Percentiles rank a stretch among this genome's conserved stretches.
Evolutionary conservation across 225 moss, liverwort and hornwort genomes (phyloP).

Genomic region (Pseudisothecium myosuroides): DNA sequence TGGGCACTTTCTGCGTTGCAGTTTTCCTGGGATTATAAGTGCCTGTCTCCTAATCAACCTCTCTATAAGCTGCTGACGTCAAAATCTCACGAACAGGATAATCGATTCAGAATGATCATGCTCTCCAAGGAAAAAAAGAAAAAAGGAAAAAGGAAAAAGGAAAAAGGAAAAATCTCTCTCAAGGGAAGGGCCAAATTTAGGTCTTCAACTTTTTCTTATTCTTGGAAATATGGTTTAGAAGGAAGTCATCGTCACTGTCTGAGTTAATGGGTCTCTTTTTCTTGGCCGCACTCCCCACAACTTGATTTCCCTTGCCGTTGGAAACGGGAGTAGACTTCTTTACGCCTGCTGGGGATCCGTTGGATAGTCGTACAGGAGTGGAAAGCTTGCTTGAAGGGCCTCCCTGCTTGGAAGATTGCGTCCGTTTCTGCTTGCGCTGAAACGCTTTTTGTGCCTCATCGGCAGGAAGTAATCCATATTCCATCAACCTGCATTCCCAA

Average conservation of each 20-base stretch:
- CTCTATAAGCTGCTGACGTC: slow-evolving; percentile 7
- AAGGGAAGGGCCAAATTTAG: not conserved
- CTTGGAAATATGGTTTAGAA: not conserved
- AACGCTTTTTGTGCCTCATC: slow-evolving; percentile 31
- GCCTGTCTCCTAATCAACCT: not conserved
- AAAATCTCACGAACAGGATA: not conserved
- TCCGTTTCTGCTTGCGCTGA: slow-evolving; percentile 36
- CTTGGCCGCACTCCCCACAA: slow-evolving; percentile 5
- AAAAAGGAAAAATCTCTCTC: not conserved
- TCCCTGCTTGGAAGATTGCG: slow-evolving; percentile 21
- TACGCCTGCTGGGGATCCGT: slow-evolving; percentile 11
- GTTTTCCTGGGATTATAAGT: not conserved
- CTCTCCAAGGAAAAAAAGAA: not conserved
- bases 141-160: not conserved
- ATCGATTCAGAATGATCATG: not conserved
- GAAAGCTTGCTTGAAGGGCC: slow-evolving; percentile 15
- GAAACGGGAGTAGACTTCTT: slow-evolving; percentile 22
- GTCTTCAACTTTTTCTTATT: slow-evolving; percentile 20
- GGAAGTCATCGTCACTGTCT: slow-evolving; percentile 34
- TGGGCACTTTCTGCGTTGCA: slow-evolving; percentile 1
- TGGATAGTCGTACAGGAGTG: slow-evolving; percentile 17
- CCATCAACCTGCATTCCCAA: slow-evolving; percentile 44
- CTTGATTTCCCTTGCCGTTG: slow-evolving; percentile 27
- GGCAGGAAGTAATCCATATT: slow-evolving; percentile 36
- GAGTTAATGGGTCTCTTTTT: not conserved